These are phyloP conservation scores for Didymellaceae sp. DNA, from an alignment of 2,329 filamentous ascomycete species.

Conservation along the genomic window DNA sequence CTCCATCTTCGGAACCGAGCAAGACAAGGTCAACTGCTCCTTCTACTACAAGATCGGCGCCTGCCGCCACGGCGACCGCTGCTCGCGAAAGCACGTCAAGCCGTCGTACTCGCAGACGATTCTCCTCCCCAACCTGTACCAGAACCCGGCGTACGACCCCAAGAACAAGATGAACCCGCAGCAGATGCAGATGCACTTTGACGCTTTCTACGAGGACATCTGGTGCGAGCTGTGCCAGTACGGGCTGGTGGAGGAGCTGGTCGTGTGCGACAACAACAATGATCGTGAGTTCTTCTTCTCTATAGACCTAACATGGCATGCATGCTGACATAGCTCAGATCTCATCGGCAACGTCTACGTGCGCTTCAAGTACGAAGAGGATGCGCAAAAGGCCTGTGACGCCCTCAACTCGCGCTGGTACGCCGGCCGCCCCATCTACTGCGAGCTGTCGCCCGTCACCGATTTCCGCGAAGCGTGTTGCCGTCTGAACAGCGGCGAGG, in stretches of 20 bases:
- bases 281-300: constrained; percentile 69
- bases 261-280: constrained; percentile 99
- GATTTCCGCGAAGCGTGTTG: constrained; percentile 99
- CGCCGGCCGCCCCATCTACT: constrained; percentile 95
- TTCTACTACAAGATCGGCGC: constrained; percentile 99
- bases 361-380: constrained; percentile 99
- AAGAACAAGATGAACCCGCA: constrained; percentile 96
- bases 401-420: constrained; percentile 96
- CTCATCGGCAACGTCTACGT: constrained; percentile 99
- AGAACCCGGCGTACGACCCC: constrained; percentile 96
- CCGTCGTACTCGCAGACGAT: constrained; percentile 97
- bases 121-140: constrained; percentile 97
- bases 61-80: constrained; percentile 97
- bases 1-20: constrained; percentile 99
- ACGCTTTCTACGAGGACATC: constrained; percentile 99
- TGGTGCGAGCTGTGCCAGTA: constrained; percentile 99
- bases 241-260: constrained; percentile 94
- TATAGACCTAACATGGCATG: background rate
- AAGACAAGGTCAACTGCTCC: constrained; percentile 98
- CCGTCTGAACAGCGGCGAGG: constrained; percentile 90
- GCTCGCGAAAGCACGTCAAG: constrained; percentile 98
- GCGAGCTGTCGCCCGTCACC: constrained; percentile 94
- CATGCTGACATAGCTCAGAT: constrained; percentile 59
- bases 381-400: constrained; percentile 91
- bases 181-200: constrained; percentile 98